These are phyloP conservation scores for Cystobasidiopsis lactophilus DNA, from an alignment of 768 basidiomycete genomes.

Conservation along the genomic window DNA sequence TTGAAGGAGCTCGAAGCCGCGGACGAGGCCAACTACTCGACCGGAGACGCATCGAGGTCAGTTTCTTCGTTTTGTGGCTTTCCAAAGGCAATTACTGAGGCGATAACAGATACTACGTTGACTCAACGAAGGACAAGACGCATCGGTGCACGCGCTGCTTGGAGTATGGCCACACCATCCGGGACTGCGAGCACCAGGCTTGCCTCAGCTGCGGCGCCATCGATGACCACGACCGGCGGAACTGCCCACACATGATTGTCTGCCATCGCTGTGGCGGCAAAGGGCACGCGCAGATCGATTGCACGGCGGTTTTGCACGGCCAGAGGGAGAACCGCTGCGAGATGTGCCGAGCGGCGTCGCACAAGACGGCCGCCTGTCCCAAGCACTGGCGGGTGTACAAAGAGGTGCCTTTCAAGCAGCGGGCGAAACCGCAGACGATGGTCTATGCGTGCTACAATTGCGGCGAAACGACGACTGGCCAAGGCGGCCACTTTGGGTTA, in stretches of 20 bases:
- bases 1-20: too few species aligned
- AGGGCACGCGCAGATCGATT: conserved; percentile 6
- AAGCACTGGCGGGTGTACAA: conserved; percentile 10
- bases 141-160: conserved; percentile 3
- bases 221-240: conserved; percentile 5
- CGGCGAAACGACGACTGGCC: not conserved
- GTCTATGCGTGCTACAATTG: conserved; percentile 10
- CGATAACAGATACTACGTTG: not conserved
- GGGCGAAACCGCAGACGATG: not conserved
- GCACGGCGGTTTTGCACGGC: not conserved
- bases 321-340: conserved; percentile 1
- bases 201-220: conserved; percentile 8
- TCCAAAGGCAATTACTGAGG: not conserved
- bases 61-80: not conserved
- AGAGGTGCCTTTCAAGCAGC: not conserved
- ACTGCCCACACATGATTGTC: conserved; percentile 4
- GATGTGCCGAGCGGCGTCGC: not conserved
- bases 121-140: not conserved
- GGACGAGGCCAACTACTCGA: not conserved
- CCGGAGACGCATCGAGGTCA: not conserved
- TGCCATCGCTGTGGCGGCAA: conserved; percentile 7
- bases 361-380: conserved; percentile 5
- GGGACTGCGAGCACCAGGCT: conserved; percentile 6
- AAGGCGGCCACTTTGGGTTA: not conserved
- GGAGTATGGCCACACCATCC: conserved; percentile 6